These are phyloP conservation scores for Cryptosporidium sp. DNA, from an alignment of 169 alveolate species.

Conservation along the genomic window DNA sequence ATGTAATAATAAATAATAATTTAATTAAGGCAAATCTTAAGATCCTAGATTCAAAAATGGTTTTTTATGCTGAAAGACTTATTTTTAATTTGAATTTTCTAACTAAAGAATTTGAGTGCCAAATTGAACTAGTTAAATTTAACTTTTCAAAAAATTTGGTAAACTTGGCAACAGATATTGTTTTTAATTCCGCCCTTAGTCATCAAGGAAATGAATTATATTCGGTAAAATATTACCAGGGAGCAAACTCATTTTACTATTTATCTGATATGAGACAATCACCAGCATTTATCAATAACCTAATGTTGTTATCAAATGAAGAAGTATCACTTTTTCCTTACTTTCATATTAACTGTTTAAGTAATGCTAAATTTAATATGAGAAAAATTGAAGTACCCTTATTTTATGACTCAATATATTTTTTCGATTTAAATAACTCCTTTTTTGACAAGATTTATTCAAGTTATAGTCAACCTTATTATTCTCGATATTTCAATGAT, in stretches of 20 bases:
- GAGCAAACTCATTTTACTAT: neutral
- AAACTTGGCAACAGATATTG: neutral
- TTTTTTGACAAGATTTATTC: neutral
- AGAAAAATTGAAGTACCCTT: conserved; percentile 1
- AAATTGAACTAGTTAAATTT: neutral
- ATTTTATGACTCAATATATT: conserved; percentile 1
- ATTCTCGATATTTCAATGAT: conserved; percentile 5
- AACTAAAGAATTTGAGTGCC: neutral
- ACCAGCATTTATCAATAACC: conserved; percentile 2
- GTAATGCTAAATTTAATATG: conserved; percentile 10
- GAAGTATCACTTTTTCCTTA: neutral
- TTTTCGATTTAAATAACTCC: conserved; percentile 25
- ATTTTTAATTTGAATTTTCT: neutral
- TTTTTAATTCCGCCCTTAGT: neutral
- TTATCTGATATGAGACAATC: conserved; percentile 13
- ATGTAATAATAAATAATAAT: conserved; percentile 49
- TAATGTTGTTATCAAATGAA: neutral
- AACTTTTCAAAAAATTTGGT: neutral
- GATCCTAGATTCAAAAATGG: conserved; percentile 55
- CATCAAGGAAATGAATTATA: neutral
- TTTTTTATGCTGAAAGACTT: conserved; percentile 8
- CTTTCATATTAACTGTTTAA: conserved; percentile 3
- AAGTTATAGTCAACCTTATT: neutral
- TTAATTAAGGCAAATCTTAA: conserved; percentile 55
- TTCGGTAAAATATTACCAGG: neutral